A percentile compares a stretch with the other conserved stretches of the same genome.
phyloP scores from a whole-genome alignment of 148 eudicot species.

The Heliamphora exappendiculata region DNA sequence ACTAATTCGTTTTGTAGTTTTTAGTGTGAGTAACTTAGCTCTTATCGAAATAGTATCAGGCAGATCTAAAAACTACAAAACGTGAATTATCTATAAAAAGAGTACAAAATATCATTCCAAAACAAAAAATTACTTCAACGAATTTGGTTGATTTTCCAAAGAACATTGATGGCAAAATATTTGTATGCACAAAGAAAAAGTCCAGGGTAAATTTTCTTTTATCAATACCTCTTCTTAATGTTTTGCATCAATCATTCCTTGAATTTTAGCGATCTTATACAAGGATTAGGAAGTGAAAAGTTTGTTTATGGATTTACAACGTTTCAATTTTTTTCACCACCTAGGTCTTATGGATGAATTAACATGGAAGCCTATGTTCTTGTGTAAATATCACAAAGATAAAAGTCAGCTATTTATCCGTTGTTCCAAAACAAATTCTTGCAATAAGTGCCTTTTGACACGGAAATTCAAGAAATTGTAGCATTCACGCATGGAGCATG shows the following conservation, averaged over 20 bases:
- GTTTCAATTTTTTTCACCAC: background rate
- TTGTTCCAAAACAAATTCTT: background rate
- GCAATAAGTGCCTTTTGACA: background rate
- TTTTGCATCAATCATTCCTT: background rate
- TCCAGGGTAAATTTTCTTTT: too few relatives aligned
- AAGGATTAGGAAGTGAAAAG: background rate
- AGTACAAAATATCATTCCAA: too few relatives aligned
- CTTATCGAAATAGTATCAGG: background rate
- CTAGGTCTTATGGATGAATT: background rate
- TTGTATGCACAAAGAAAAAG: too few relatives aligned
- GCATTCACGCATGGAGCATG: background rate
- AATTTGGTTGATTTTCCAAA: background rate
- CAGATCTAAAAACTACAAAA: background rate
- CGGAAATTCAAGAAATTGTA: background rate
- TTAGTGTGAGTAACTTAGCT: background rate
- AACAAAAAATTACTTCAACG: too few relatives aligned
- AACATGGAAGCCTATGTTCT: background rate
- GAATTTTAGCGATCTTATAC: background rate
- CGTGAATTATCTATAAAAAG: background rate
- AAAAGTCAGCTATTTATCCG: background rate
- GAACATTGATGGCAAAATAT: too few relatives aligned
- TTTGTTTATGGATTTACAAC: background rate
- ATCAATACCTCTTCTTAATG: background rate
- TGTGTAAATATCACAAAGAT: background rate
- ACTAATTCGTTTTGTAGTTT: too few relatives aligned